Conservation (phyloP, 768 basidiomycete genomes). For the Termitomyces sp. region DNA sequence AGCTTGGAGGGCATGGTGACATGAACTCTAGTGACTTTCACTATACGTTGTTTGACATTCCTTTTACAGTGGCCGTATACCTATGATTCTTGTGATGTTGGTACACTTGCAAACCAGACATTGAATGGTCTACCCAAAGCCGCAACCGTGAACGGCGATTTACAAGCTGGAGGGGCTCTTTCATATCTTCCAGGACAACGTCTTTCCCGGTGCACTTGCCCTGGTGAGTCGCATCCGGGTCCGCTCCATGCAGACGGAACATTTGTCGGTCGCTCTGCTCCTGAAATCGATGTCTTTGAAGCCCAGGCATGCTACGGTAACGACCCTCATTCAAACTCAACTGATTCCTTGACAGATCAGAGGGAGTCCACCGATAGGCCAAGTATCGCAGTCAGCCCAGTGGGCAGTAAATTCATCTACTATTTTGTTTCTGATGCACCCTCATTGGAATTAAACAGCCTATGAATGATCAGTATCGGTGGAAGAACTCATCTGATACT, state of each 20-base stretch:
- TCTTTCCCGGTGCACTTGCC: slow-evolving; percentile 85
- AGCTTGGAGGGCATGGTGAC: slow-evolving; percentile 72
- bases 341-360: slow-evolving; percentile 19
- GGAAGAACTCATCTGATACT: slow-evolving; percentile 61
- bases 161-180: slow-evolving; percentile 43
- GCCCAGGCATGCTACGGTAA: slow-evolving; percentile 45
- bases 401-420: slow-evolving; percentile 51
- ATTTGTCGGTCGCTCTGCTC: slow-evolving; percentile 76
- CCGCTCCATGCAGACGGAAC: slow-evolving; percentile 73
- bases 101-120: slow-evolving; percentile 85
- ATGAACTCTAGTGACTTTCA: not conserved
- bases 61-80: slow-evolving; percentile 69
- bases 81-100: slow-evolving; percentile 87
- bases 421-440: not conserved
- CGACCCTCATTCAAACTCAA: not conserved
- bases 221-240: slow-evolving; percentile 82
- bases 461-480: slow-evolving; percentile 67
- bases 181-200: slow-evolving; percentile 88
- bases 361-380: slow-evolving; percentile 29
- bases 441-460: slow-evolving; percentile 37
- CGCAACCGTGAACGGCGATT: slow-evolving; percentile 59
- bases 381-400: slow-evolving; percentile 84
- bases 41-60: slow-evolving; percentile 1
- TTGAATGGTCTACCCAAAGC: slow-evolving; percentile 56
- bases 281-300: slow-evolving; percentile 91